These are phyloP conservation scores for Lachnellula cervina DNA, from an alignment of 2,329 filamentous ascomycete genomes.

Conservation along the genomic window DNA sequence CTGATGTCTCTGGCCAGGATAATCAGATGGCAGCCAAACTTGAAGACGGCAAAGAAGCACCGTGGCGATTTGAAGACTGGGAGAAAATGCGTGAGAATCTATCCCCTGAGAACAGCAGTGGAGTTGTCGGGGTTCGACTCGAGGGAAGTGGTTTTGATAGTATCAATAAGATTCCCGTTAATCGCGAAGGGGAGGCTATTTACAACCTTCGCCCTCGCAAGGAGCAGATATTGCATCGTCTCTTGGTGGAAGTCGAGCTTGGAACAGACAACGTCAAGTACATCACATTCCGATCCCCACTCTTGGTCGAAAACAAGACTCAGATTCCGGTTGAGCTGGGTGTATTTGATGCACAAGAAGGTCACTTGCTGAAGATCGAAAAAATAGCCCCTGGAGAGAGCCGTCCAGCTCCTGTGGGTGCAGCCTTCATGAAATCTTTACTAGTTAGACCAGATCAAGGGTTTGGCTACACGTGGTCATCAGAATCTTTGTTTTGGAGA, in stretches of 20 bases:
- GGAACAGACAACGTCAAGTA: constrained; percentile 97
- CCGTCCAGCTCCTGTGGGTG: constrained; percentile 85
- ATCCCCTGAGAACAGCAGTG: constrained; percentile 73
- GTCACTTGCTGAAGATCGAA: constrained; percentile 92
- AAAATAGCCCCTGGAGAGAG: constrained; percentile 92
- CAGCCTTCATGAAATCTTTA: constrained; percentile 82
- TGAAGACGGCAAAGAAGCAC: constrained; percentile 81
- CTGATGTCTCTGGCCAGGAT: constrained; percentile 62
- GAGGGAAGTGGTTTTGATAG: constrained; percentile 93
- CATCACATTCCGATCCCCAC: constrained; percentile 87
- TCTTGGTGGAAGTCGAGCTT: constrained; percentile 86
- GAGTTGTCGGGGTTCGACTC: constrained; percentile 74
- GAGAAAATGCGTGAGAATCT: constrained; percentile 94
- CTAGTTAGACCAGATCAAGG: constrained; percentile 89
- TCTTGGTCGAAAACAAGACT: constrained; percentile 92
- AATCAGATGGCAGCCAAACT: constrained; percentile 71
- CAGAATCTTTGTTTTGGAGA: constrained; percentile 85
- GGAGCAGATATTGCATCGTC: constrained; percentile 77
- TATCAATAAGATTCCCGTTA: constrained; percentile 81
- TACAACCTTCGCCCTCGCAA: constrained; percentile 87
- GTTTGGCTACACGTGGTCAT: constrained; percentile 94
- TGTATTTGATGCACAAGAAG: constrained; percentile 80
- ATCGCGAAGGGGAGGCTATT: constrained; percentile 87
- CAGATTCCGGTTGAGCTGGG: constrained; percentile 94
- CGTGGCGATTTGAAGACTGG: constrained; percentile 96